Evolutionary conservation across 345 rosid species (phyloP).

Genomic region (Salix caprea): DNA sequence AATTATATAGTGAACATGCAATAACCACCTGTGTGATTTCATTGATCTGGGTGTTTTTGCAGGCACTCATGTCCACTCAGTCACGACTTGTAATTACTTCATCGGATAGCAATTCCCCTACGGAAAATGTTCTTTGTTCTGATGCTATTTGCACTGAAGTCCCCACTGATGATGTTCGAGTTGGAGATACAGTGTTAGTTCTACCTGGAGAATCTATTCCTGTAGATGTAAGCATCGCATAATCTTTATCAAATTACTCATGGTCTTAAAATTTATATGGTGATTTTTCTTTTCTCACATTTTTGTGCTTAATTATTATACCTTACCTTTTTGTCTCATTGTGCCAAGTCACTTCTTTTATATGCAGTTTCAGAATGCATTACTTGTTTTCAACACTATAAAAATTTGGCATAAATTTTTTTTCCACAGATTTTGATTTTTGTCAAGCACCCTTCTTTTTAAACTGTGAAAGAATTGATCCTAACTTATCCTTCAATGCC

Average conservation of each 20-base stretch:
- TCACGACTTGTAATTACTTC: slow-evolving; percentile 85
- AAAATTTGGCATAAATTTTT: not conserved
- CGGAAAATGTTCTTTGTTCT: slow-evolving; percentile 62
- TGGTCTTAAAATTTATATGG: not conserved
- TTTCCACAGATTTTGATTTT: not conserved
- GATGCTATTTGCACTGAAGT: slow-evolving; percentile 82
- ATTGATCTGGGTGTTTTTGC: slow-evolving; percentile 31
- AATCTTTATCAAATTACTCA: slow-evolving; percentile 8
- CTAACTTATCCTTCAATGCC: not conserved
- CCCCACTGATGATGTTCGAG: slow-evolving; percentile 80
- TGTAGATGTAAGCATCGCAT: slow-evolving; percentile 64
- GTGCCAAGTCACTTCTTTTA: not conserved
- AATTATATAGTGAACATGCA: not conserved
- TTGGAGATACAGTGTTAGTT: slow-evolving; percentile 80
- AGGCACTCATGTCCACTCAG: slow-evolving; percentile 83
- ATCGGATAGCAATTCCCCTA: slow-evolving; percentile 49
- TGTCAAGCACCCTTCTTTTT: slow-evolving; percentile 1
- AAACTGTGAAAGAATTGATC: not conserved
- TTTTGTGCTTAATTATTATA: not conserved
- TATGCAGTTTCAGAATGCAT: not conserved
- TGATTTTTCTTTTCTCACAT: slow-evolving; percentile 3
- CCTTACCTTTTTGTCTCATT: not conserved
- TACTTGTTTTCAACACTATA: not conserved
- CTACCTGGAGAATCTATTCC: slow-evolving; percentile 96
- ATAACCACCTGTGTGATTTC: slow-evolving; percentile 2